Base-by-base conservation (phyloP, 2,329 filamentous ascomycete genomes). In the Exophiala bonariae region DNA sequence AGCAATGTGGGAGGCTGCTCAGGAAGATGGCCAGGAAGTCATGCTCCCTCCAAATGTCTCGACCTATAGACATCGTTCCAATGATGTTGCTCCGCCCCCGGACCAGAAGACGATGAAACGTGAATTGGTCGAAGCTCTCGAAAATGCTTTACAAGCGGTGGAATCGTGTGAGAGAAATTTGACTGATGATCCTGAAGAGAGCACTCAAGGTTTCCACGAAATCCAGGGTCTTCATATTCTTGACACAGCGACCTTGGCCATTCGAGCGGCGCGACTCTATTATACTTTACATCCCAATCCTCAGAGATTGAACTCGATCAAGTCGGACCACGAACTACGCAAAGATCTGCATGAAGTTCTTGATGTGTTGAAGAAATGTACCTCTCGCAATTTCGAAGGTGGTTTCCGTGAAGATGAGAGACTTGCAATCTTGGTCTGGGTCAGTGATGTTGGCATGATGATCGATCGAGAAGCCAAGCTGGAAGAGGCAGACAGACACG, bases 31-130 rank as follows among this genome's bases (percentile, higher is more conserved):
- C 16, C 87, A 89, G 49, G 80, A 82, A 22, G 79, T 85, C 51
- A 92, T 99, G 82, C 82, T 96, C 3, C 92, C 93, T n/a, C 93
- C 93, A 0, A 99, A 93, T 0, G 89, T 92, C 32, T 96, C 91
- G 76, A 99, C 93, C 3, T 99, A 97, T 68, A 90, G 88, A 57
- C 83, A 90, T 61, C 85, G 87, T 58, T 85, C 89, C 50, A 88
- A 90, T 60, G 84, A 85, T 47, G 78, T 95, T 17, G 83, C 89
- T 9, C 92, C 87, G 41, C 89, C 91, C 31, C 93, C 93, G 7
- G 87, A 93, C 49, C 82, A 92, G 55, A 76, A 82, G 39, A 85
- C 92, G 52, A 78, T 99, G 47, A 87, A 92, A 50, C 73, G 77
- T 18, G 82, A 86, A 59, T 68, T 91, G 47, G 72, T 85, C 41